phyloP scores from a whole-genome alignment of 1,284 basidiomycete genomes.

The Ganoderma sp. region DNA sequence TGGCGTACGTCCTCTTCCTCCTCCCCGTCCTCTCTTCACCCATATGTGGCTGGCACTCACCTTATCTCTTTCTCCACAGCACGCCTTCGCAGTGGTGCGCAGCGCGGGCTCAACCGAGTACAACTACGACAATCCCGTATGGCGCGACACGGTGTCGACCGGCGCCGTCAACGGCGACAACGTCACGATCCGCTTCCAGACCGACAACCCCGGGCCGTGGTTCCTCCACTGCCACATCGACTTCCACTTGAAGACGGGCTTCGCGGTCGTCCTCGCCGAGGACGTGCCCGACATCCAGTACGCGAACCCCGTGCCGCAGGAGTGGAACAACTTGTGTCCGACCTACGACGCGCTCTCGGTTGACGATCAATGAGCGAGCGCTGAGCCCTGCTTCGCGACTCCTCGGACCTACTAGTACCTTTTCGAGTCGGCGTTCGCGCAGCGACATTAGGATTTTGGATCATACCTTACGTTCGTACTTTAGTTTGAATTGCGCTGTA shows the following conservation, averaged over 20 bases:
- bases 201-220: conserved; percentile 25
- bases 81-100: conserved; percentile 38
- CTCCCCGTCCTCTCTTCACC: neutral
- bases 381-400: neutral
- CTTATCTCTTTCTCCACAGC: conserved; percentile 19
- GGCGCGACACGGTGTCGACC: conserved; percentile 39
- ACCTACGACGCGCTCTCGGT: conserved; percentile 24
- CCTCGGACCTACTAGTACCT: neutral
- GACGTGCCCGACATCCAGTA: conserved; percentile 10
- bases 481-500: neutral
- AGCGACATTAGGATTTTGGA: neutral
- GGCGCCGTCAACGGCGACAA: conserved; percentile 36
- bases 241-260: conserved; percentile 9
- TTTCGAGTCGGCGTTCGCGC: neutral
- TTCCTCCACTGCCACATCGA: conserved; percentile 17
- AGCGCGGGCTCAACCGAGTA: conserved; percentile 34
- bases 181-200: conserved; percentile 35
- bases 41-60: neutral
- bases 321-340: conserved; percentile 32
- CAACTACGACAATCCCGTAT: conserved; percentile 40
- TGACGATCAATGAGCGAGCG: conserved; percentile 8
- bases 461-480: neutral
- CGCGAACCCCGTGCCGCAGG: conserved; percentile 8
- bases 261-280: conserved; percentile 11
- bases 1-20: conserved; percentile 29